These are phyloP conservation scores for Ophiostoma fasciatum DNA, from an alignment of 2,329 filamentous ascomycete genomes.

Conservation along the genomic window DNA sequence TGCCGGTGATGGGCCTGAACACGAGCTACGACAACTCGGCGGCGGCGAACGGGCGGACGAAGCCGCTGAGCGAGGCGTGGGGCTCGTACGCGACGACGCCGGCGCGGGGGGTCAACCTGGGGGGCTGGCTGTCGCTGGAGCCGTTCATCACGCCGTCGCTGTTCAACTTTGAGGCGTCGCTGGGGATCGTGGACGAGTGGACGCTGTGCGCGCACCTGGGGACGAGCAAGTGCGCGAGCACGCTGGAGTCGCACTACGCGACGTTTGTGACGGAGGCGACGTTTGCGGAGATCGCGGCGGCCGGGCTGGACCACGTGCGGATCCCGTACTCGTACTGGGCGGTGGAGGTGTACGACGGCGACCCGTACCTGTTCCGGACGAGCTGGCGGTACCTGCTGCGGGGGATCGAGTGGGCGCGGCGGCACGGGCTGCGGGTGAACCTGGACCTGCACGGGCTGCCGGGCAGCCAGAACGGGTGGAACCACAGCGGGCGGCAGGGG, in stretches of 20 bases:
- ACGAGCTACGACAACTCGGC: conserved; percentile 73
- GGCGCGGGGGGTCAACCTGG: conserved; percentile 80
- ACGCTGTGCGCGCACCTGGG: conserved; percentile 63
- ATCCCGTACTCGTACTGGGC: conserved; percentile 96
- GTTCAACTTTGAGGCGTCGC: conserved; percentile 47
- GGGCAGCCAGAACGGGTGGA: conserved; percentile 95
- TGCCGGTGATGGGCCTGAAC: conserved; percentile 85
- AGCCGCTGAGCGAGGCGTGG: conserved; percentile 61
- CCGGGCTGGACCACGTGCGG: conserved; percentile 90
- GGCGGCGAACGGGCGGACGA: conserved; percentile 64
- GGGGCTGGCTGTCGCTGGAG: conserved; percentile 87
- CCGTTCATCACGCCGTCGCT: conserved; percentile 92
- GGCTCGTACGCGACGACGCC: conserved; percentile 62
- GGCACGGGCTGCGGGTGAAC: conserved; percentile 83
- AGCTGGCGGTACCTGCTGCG: conserved; percentile 90
- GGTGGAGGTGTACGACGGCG: conserved; percentile 65
- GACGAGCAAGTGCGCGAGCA: conserved; percentile 41
- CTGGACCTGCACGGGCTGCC: conserved; percentile 86
- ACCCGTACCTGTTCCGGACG: conserved; percentile 76
- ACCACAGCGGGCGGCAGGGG: conserved; percentile 79
- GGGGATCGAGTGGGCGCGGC: conserved; percentile 83
- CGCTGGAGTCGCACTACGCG: conserved; percentile 83
- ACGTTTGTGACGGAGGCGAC: conserved; percentile 74
- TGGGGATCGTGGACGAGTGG: conserved; percentile 75
- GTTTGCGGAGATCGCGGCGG: conserved; percentile 69